Evolutionary conservation across 2,329 filamentous ascomycete species (phyloP).

Genomic region (Metarhizium humberi): DNA sequence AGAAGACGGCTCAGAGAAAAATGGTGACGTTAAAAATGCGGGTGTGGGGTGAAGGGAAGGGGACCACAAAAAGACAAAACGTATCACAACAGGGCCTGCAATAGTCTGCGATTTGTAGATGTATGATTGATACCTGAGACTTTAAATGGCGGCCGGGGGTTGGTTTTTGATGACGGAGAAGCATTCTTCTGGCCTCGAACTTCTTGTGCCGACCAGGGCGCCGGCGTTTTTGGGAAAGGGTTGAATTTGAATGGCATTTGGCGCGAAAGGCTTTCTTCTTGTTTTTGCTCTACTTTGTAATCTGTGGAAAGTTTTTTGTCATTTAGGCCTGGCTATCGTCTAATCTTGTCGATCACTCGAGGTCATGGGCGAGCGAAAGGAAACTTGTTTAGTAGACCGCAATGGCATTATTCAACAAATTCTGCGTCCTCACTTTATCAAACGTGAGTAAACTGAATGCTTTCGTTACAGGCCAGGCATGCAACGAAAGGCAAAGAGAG

Average conservation of each 20-base stretch:
- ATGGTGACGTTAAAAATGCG: not conserved
- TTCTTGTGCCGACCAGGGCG: constrained; percentile 14
- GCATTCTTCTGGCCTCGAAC: constrained; percentile 16
- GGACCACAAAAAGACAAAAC: not conserved
- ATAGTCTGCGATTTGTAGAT: constrained; percentile 12
- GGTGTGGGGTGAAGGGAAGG: not conserved
- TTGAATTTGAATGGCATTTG: constrained; percentile 16
- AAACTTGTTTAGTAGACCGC: not conserved
- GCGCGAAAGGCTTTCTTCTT: constrained; percentile 19
- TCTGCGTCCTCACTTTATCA: not conserved
- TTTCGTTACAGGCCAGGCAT: not conserved
- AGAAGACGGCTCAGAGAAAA: constrained; percentile 2
- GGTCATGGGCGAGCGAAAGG: not conserved
- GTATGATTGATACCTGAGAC: constrained; percentile 22
- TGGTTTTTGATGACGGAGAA: constrained; percentile 5
- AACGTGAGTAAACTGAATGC: not conserved
- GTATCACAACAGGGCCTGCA: constrained; percentile 5
- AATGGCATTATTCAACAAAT: not conserved
- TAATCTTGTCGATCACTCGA: not conserved
- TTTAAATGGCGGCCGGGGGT: constrained; percentile 1
- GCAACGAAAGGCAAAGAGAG: not conserved
- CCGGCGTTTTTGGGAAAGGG: constrained; percentile 24
- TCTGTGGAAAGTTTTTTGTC: not conserved
- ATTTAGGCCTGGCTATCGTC: not conserved
- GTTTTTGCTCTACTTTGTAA: constrained; percentile 4